These are phyloP conservation scores for Anethum foeniculum DNA, from an alignment of 140 eudicot genomes.

Conservation along the genomic window DNA sequence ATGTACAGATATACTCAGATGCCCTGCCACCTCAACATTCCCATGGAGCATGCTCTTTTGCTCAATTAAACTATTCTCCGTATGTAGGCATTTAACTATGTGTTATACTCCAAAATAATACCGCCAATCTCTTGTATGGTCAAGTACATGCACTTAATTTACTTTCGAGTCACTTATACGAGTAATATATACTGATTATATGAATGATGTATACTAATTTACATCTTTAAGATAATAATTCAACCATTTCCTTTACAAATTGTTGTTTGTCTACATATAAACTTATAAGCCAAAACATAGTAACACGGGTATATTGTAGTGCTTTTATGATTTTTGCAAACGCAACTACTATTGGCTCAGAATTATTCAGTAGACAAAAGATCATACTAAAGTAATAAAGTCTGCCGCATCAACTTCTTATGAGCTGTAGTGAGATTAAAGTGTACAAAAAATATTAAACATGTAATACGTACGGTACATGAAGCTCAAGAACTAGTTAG, in stretches of 20 bases:
- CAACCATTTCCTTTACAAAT: not conserved
- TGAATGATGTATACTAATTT: not conserved
- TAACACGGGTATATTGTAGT: not conserved
- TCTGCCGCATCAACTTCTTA: not conserved
- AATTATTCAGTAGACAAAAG: not conserved
- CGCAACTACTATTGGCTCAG: not conserved
- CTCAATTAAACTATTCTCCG: not conserved
- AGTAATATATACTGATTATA: not conserved
- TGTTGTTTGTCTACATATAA: not conserved
- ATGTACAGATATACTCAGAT: not conserved
- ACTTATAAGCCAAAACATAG: not conserved
- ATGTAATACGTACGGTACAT: not conserved
- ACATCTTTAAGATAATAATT: too few relatives aligned
- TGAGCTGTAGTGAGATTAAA: not conserved
- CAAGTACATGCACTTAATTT: not conserved
- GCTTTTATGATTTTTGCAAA: not conserved
- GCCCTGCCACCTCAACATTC: not conserved
- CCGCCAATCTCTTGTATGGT: not conserved
- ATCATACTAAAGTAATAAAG: not conserved
- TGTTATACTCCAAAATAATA: not conserved
- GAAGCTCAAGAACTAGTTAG: slow-evolving; percentile 10
- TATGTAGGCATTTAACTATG: not conserved
- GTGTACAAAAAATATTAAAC: too few relatives aligned
- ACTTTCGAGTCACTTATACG: not conserved
- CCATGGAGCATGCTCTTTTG: not conserved